Evolutionary conservation across 495 filamentous ascomycete species (phyloP).

Genomic region (Neurospora sp.): DNA sequence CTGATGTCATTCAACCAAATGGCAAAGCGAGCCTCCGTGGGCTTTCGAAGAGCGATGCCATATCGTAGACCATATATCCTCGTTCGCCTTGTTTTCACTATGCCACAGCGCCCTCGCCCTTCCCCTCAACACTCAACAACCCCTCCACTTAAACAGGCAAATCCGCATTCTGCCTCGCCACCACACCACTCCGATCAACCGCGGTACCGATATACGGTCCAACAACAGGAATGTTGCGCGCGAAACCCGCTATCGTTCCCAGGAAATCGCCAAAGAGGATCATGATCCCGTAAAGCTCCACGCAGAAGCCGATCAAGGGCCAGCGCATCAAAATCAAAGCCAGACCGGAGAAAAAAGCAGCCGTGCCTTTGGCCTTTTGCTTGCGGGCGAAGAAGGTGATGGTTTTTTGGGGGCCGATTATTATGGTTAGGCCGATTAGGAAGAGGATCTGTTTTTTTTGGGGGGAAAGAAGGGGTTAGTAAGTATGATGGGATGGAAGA

Average conservation of each 20-base stretch:
- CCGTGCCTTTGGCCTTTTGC: conserved; percentile 86
- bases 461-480: not conserved
- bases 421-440: conserved; percentile 85
- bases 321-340: conserved; percentile 72
- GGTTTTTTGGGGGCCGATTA: conserved; percentile 90
- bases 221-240: conserved; percentile 72
- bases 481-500: conserved; percentile 20
- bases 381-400: conserved; percentile 84
- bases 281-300: conserved; percentile 88
- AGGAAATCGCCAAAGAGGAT: conserved; percentile 94
- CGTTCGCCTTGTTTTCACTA: not conserved
- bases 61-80: not conserved
- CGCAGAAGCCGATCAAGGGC: conserved; percentile 77
- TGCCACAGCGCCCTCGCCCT: not conserved
- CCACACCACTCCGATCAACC: conserved; percentile 54
- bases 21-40: not conserved
- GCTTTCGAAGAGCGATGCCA: not conserved
- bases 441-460: conserved; percentile 67
- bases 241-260: conserved; percentile 82
- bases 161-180: conserved; percentile 55
- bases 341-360: conserved; percentile 68
- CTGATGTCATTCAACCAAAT: not conserved
- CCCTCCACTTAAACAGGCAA: conserved; percentile 52
- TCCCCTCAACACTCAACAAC: not conserved
- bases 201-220: conserved; percentile 68